Conservation (phyloP, 768 basidiomycete species). For the Amanita subjunquillea region DNA sequence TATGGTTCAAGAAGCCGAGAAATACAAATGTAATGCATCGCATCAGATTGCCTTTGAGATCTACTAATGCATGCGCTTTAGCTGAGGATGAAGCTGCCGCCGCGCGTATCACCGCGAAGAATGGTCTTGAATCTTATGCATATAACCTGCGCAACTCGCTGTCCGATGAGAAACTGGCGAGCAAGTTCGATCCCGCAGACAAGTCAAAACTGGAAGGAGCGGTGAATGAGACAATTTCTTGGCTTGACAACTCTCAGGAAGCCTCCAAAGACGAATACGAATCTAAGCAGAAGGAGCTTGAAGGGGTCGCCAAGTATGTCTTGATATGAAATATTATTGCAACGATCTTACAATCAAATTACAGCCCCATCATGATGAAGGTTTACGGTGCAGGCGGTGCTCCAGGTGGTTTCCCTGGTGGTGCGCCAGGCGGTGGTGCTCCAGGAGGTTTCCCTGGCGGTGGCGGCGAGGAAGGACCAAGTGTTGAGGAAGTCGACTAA, state of each 20-base stretch:
- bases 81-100: conserved; percentile 85
- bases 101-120: conserved; percentile 78
- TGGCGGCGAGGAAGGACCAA: conserved; percentile 71
- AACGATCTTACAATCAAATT: conserved; percentile 6
- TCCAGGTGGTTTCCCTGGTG: conserved; percentile 41
- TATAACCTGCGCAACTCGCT: conserved; percentile 94
- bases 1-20: conserved; percentile 93
- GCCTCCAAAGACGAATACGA: conserved; percentile 93
- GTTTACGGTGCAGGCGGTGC: conserved; percentile 67
- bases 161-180: conserved; percentile 73
- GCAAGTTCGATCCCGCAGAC: conserved; percentile 82
- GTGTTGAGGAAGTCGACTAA: conserved; percentile 86
- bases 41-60: not conserved
- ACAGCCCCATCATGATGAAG: conserved; percentile 51
- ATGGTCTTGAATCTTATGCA: conserved; percentile 86
- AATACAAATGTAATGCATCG: conserved; percentile 62
- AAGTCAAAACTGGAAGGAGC: conserved; percentile 74
- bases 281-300: conserved; percentile 87
- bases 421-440: conserved; percentile 30
- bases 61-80: conserved; percentile 13
- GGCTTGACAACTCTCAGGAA: conserved; percentile 83
- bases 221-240: conserved; percentile 75
- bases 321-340: not conserved
- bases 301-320: conserved; percentile 58
- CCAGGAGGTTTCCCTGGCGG: conserved; percentile 64